Evolutionary conservation across 345 rosid species (phyloP), one percentile per base, ranked within the genome.

Genomic region (Gossypium stocksii): DNA sequence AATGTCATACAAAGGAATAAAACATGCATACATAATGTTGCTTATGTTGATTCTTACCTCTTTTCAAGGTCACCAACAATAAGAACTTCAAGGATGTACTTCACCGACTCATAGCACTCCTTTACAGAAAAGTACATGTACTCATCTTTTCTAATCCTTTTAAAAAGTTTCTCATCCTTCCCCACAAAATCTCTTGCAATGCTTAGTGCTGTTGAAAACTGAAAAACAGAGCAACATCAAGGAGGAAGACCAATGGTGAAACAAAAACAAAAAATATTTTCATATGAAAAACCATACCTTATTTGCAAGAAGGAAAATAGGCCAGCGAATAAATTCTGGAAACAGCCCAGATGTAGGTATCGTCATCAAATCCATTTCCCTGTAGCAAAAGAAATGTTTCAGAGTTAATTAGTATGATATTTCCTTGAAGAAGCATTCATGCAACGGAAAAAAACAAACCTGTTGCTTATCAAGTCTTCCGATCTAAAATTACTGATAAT

Each of bases 381-480:
- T 94, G 85, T 78, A 43, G 65, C 49, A 65, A 75, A 29, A 71
- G 52, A 27, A 27, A 72, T 17, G 48, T 70, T 15, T 44, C 61
- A 56, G 43, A 73, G 66, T 61, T 56, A 52, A 45, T 52, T 72
- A 38, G 58, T 65, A 22, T 48, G 58, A 61, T 72, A 60, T 46
- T 44, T 27, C 59, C 34, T 12, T 53, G 56, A 76, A 66, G 41
- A 75, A 51, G 19, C 2, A 43, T 22, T 34, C 44, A 43, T 64
- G 65, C 38, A 65, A 77, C 16, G 51, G 41, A 20, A 72, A 62
- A 77, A 41, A 64, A 15, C 29, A 67, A 77, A 90, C 97, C 93
- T 80, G 85, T 90, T 91, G 88, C 90, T 94, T 83, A 94, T 94
- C 85, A 94, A 84, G 87, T 94, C 97, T 74, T 92, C 98, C n/a